Evolutionary conservation across 352 stramenopile species (phyloP).

Genomic region (Peronospora tabacina): DNA sequence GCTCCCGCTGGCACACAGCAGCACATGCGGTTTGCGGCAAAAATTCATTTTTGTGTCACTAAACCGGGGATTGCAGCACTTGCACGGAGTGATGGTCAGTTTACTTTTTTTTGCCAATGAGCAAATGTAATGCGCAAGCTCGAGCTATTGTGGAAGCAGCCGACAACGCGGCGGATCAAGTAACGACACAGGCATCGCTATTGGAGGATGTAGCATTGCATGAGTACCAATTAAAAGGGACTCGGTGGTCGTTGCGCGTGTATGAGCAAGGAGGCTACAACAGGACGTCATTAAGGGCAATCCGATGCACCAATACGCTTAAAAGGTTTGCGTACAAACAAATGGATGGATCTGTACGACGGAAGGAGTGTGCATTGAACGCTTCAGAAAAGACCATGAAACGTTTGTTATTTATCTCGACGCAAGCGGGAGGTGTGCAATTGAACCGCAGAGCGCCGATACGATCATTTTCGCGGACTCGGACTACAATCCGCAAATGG

Average conservation of each 20-base stretch:
- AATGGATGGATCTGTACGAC: constrained; percentile 65
- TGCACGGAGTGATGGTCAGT: constrained; percentile 11
- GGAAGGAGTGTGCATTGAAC: constrained; percentile 75
- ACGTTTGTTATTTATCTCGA: constrained; percentile 87
- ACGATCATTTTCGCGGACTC: constrained; percentile 76
- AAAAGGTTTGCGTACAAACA: constrained; percentile 71
- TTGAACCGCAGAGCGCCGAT: constrained; percentile 77
- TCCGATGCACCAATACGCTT: constrained; percentile 30
- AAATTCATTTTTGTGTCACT: constrained; percentile 8
- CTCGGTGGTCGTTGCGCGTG: constrained; percentile 59
- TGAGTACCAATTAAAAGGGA: constrained; percentile 57
- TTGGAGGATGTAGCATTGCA: constrained; percentile 57
- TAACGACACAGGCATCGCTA: constrained; percentile 24
- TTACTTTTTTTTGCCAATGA: constrained; percentile 29
- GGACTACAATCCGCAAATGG: constrained; percentile 72
- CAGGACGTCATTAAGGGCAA: constrained; percentile 20
- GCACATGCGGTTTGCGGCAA: constrained; percentile 35
- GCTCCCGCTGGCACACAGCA: constrained; percentile 77
- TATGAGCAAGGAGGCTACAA: constrained; percentile 32
- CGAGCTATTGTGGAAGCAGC: constrained; percentile 23
- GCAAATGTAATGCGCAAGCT: constrained; percentile 38
- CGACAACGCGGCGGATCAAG: constrained; percentile 15
- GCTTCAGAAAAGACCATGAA: constrained; percentile 72
- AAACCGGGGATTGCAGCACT: constrained; percentile 5
- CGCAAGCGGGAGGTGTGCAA: constrained; percentile 56